These are phyloP conservation scores for Oldenlandia corymbosa DNA, from an alignment of 257 asterid species.

Conservation along the genomic window DNA sequence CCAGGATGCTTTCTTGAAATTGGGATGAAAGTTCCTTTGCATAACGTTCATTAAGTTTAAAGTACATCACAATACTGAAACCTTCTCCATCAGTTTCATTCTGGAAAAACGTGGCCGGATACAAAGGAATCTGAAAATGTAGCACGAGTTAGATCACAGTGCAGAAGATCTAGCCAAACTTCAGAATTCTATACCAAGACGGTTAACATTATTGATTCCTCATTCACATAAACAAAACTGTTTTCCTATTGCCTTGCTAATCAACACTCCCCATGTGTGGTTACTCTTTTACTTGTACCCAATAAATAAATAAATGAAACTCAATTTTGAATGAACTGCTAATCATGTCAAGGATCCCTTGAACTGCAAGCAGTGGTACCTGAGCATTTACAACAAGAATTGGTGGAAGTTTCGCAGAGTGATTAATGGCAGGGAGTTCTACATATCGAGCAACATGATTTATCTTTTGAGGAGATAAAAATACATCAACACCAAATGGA, in stretches of 20 bases:
- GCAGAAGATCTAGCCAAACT: background rate
- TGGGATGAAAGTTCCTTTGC: conserved; percentile 42
- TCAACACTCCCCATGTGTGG: too few species aligned
- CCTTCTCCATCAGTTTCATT: conserved; percentile 53
- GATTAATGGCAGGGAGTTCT: conserved; percentile 54
- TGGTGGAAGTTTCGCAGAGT: conserved; percentile 72
- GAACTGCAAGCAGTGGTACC: conserved; percentile 31
- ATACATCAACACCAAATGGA: conserved; percentile 93
- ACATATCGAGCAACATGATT: conserved; percentile 81
- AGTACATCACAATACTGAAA: conserved; percentile 43
- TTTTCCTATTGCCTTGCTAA: too few species aligned
- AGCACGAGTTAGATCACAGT: background rate
- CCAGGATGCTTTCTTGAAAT: conserved; percentile 46
- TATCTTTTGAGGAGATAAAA: conserved; percentile 69
- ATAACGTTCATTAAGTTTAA: conserved; percentile 39
- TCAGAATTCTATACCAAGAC: background rate
- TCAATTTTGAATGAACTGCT: background rate
- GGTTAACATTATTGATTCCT: background rate
- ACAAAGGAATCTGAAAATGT: conserved; percentile 37
- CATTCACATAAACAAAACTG: too few species aligned
- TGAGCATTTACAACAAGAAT: conserved; percentile 93
- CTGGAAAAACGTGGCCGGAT: conserved; percentile 44
- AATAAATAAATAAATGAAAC: background rate
- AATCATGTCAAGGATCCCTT: background rate
- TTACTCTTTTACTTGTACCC: background rate